phyloP scores from a whole-genome alignment of 768 basidiomycete genomes.

The Lyophyllum shimeji region DNA sequence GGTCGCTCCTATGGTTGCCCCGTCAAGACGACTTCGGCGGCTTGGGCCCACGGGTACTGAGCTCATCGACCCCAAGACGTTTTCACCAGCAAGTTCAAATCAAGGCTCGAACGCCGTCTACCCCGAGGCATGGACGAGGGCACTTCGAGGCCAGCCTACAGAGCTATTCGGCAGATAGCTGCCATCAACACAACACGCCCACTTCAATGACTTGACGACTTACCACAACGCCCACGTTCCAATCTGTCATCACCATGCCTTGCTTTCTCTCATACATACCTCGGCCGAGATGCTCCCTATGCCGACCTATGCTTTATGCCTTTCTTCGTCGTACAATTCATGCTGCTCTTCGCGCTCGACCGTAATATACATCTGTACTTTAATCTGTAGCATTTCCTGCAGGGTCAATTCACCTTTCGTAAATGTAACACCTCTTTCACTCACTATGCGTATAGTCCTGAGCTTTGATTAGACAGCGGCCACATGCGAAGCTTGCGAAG shows the following conservation, averaged over 20 bases:
- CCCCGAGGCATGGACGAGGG: neutral
- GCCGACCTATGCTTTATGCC: neutral
- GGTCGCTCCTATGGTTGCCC: neutral
- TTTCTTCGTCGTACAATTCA: neutral
- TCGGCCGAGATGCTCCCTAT: neutral
- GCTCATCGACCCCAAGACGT: neutral
- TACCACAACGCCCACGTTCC: neutral
- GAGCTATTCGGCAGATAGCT: neutral
- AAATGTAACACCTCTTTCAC: neutral
- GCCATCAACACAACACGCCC: neutral
- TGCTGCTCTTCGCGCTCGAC: too few species aligned
- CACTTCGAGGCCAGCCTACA: neutral
- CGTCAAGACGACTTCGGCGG: neutral
- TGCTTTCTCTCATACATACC: neutral
- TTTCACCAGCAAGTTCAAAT: neutral
- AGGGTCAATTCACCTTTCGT: neutral
- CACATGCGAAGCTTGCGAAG: neutral
- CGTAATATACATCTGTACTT: neutral
- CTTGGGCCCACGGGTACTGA: slow-evolving; percentile 2
- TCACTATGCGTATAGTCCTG: neutral
- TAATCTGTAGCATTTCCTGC: too few species aligned
- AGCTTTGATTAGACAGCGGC: neutral
- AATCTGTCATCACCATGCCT: too few species aligned
- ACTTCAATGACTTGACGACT: neutral
- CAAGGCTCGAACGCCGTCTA: neutral